Evolutionary conservation across 352 stramenopile genomes (phyloP), one percentile per base, ranked within the genome.

Genomic region (Saprolegnia parasitica): DNA sequence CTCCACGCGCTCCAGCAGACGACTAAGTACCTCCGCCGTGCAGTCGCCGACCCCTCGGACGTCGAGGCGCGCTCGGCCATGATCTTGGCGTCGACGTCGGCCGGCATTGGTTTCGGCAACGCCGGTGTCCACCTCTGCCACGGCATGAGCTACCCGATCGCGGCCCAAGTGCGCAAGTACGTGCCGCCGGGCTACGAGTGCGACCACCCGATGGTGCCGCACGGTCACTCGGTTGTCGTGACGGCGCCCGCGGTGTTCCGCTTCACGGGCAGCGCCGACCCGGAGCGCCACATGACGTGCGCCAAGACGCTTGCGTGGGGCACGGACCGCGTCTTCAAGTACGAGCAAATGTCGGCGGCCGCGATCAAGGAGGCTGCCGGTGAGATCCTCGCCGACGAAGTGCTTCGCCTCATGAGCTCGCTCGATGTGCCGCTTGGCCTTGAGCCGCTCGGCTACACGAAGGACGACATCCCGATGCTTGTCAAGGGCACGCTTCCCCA

Each of bases 51-150:
- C 62, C 56, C 73, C 23, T 54, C 16, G 9, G 74, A 67, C 55
- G 74, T 78, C 39, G 76, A 84, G 50, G 76, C 76, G 42, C 61
- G 78, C 52, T 58, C 49, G 16, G 78, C 76, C 57, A 81, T 84
- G 74, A 70, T 79, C 26, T 52, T 84, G 26, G 78, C 76, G 9
- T 70, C 73, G 10, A 75, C 72, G 40, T 71, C 68, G 11, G 78
- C 78, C 5, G 78, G 78, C 5, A 77, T 81, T 58, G 78, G 78
- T n/a, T 84, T 84, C 56, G 78, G 78, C 15, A 84, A 84, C 66
- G 76, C 78, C 26, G 78, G 78, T 37, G 78, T 84, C 10, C 78
- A 81, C 68, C 55, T 84, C 9, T 84, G 76, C 49, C 76, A 81
- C 65, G 77, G 76, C 21, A 84, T 84, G 77, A 71, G 35, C 5